A percentile compares a stretch with the other conserved stretches of the same genome.
These are phyloP conservation scores for Lepidium campestre DNA, from an alignment of 441 rosid species.

Conservation along the genomic window DNA sequence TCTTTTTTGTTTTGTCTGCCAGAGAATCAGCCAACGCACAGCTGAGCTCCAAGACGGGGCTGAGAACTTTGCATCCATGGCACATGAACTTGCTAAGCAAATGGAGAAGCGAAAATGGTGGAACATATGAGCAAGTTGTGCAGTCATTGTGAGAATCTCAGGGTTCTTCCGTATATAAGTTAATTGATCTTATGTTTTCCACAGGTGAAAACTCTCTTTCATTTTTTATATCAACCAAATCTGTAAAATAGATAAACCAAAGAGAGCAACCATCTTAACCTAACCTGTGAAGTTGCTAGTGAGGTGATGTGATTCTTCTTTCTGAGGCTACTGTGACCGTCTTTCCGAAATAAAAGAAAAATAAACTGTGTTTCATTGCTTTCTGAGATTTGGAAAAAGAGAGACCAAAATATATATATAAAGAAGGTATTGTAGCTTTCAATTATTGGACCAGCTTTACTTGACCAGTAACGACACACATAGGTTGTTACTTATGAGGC, in stretches of 20 bases:
- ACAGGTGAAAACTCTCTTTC: conserved; percentile 1
- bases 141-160: conserved; percentile 9
- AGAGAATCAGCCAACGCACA: conserved; percentile 60
- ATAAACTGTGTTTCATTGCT: background rate
- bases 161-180: conserved; percentile 11
- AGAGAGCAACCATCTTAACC: conserved; percentile 15
- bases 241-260: conserved; percentile 25
- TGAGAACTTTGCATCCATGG: conserved; percentile 73
- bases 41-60: conserved; percentile 83
- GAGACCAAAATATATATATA: background rate
- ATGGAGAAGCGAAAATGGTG: conserved; percentile 98
- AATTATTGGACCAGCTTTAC: too few species aligned
- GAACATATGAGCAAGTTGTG: conserved; percentile 43
- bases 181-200: conserved; percentile 1
- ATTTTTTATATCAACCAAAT: background rate
- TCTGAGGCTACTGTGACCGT: background rate
- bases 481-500: too few species aligned
- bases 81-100: conserved; percentile 69
- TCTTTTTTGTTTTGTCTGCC: conserved; percentile 12
- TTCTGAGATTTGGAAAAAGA: background rate
- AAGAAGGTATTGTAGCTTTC: too few species aligned
- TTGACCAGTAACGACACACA: too few species aligned
- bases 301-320: conserved; percentile 3
- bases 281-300: background rate
- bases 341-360: background rate